These are phyloP conservation scores for Nicotiana obtusifolia DNA, from an alignment of 257 asterid genomes.

Conservation along the genomic window DNA sequence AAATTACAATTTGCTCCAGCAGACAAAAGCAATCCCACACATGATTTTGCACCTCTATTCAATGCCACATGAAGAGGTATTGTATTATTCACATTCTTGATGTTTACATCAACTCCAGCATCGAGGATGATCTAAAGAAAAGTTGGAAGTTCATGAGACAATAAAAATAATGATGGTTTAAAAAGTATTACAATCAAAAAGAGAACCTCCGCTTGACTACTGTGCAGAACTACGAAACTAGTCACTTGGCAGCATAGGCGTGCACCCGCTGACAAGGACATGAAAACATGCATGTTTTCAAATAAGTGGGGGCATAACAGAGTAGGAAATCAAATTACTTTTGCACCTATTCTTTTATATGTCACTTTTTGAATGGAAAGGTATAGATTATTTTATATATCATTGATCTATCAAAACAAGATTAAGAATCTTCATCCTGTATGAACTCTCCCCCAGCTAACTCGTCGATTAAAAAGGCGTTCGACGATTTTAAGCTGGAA, in stretches of 20 bases:
- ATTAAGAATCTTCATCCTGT: not conserved
- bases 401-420: not conserved
- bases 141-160: constrained; percentile 12
- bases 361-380: too few species aligned
- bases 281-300: not conserved
- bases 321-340: not conserved
- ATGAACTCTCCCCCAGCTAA: not conserved
- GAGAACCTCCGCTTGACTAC: not conserved
- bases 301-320: not conserved
- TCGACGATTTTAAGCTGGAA: not conserved
- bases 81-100: constrained; percentile 77
- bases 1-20: constrained; percentile 90
- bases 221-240: not conserved
- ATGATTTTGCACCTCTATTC: constrained; percentile 97
- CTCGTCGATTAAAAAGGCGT: not conserved
- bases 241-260: not conserved
- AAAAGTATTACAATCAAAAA: constrained; percentile 5
- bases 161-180: not conserved
- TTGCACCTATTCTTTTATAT: not conserved
- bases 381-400: not conserved
- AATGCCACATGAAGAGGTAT: constrained; percentile 96
- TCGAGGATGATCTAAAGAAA: constrained; percentile 70
- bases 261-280: not conserved
- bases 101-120: constrained; percentile 93
- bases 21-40: constrained; percentile 87